These are phyloP conservation scores for Boletus subparvulus DNA, from an alignment of 768 basidiomycete species.

Conservation along the genomic window DNA sequence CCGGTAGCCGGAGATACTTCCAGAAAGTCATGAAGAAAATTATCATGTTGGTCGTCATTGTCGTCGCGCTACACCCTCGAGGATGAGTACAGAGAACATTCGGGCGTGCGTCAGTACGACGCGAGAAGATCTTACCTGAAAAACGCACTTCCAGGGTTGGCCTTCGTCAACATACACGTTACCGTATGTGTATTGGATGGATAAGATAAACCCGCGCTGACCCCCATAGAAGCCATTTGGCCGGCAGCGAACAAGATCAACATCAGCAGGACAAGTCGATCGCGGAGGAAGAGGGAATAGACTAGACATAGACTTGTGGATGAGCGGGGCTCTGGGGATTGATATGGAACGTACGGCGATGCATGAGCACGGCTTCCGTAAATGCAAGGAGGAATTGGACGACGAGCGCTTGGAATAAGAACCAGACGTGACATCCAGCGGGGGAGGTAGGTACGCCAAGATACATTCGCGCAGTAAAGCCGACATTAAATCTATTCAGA, in stretches of 20 bases:
- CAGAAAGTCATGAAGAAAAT: conserved; percentile 22
- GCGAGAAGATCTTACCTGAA: conserved; percentile 13
- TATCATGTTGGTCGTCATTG: conserved; percentile 9
- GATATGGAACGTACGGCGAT: conserved; percentile 11
- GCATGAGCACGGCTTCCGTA: conserved; percentile 17
- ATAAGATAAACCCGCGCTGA: conserved; percentile 14
- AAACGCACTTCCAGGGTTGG: conserved; percentile 15
- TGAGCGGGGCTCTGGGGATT: neutral
- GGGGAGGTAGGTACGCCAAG: conserved; percentile 4
- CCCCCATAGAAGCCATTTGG: conserved; percentile 16
- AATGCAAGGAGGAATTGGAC: conserved; percentile 13
- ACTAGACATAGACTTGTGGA: conserved; percentile 5
- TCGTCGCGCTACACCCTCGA: conserved; percentile 11
- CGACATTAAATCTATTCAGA: conserved; percentile 19
- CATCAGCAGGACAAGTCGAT: conserved; percentile 3
- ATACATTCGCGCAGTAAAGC: conserved; percentile 22
- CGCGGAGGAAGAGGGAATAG: conserved; percentile 15
- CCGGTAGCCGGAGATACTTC: conserved; percentile 16
- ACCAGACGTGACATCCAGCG: conserved; percentile 17
- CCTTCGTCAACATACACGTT: conserved; percentile 16
- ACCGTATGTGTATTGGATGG: conserved; percentile 7
- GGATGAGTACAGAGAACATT: neutral
- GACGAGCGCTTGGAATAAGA: conserved; percentile 11
- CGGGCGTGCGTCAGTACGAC: too few species aligned
- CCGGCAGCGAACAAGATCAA: conserved; percentile 3